A percentile compares a stretch with the other conserved stretches of the same genome.
These are phyloP conservation scores for Orbilia blumenaviensis DNA, from an alignment of 2,329 filamentous ascomycete species.

Conservation along the genomic window DNA sequence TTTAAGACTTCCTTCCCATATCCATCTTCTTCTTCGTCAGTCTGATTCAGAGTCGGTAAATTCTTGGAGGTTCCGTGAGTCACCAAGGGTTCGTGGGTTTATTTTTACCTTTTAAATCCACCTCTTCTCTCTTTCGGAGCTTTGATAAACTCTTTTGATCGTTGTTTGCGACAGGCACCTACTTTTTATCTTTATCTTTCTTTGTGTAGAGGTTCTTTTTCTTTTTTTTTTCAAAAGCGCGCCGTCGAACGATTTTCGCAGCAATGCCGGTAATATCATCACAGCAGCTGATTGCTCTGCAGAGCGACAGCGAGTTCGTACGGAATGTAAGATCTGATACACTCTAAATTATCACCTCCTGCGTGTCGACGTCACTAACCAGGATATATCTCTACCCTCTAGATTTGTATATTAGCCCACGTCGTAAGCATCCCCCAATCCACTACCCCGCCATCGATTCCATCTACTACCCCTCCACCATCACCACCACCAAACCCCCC, in stretches of 20 bases:
- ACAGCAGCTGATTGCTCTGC: slow-evolving; percentile 88
- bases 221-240: slow-evolving; percentile 3
- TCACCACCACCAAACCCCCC: neutral
- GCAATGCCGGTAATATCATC: slow-evolving; percentile 89
- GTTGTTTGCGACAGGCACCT: neutral
- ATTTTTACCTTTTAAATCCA: slow-evolving; percentile 4
- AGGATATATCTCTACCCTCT: slow-evolving; percentile 59
- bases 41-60: slow-evolving; percentile 15
- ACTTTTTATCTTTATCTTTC: neutral
- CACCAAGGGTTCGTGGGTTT: too few relatives aligned
- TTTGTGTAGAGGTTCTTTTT: neutral
- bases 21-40: slow-evolving; percentile 16
- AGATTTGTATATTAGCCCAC: slow-evolving; percentile 96
- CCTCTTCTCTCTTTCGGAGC: neutral
- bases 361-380: slow-evolving; percentile 57
- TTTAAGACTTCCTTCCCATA: slow-evolving; percentile 6
- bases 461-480: slow-evolving; percentile 1
- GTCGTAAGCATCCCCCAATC: slow-evolving; percentile 71
- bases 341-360: slow-evolving; percentile 17
- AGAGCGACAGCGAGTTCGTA: slow-evolving; percentile 85
- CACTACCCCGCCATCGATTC: slow-evolving; percentile 19
- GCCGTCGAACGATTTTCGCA: neutral
- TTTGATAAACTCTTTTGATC: neutral
- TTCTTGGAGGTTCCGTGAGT: neutral
- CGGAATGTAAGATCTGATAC: slow-evolving; percentile 81